Evolutionary conservation across 2,329 filamentous ascomycete genomes (phyloP).

Genomic region (Diaporthe vexans): DNA sequence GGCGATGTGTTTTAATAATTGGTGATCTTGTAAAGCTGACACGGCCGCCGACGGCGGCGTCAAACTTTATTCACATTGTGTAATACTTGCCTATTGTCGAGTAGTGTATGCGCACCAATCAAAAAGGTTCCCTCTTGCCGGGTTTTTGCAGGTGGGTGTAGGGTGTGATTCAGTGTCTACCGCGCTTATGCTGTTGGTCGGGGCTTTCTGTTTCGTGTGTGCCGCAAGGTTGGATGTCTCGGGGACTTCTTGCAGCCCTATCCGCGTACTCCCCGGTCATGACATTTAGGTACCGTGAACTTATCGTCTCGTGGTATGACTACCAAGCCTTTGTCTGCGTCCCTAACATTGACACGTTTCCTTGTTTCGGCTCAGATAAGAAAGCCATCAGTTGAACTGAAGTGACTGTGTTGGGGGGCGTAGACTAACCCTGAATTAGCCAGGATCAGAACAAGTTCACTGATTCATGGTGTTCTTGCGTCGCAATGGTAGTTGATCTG

Average conservation of each 20-base stretch:
- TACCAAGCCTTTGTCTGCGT: not conserved
- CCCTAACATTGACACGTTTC: not conserved
- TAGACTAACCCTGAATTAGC: too few relatives aligned
- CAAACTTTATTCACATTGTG: not conserved
- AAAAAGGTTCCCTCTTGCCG: not conserved
- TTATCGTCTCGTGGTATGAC: not conserved
- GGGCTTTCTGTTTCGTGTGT: not conserved
- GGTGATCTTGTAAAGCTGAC: constrained; percentile 20
- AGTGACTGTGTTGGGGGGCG: too few relatives aligned
- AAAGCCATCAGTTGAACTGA: not conserved
- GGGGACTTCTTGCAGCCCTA: not conserved
- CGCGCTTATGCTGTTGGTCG: not conserved
- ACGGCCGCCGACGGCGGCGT: not conserved
- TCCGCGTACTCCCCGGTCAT: too few relatives aligned
- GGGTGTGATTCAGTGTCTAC: not conserved
- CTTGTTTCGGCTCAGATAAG: not conserved
- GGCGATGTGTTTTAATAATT: not conserved
- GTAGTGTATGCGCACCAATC: not conserved
- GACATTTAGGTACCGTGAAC: too few relatives aligned
- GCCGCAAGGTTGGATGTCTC: not conserved
- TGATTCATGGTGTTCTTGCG: too few relatives aligned
- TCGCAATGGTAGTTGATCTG: too few relatives aligned
- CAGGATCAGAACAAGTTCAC: too few relatives aligned
- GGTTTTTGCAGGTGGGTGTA: too few relatives aligned
- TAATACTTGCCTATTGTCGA: not conserved